phyloP scores from a whole-genome alignment of 257 asterid genomes.

The Gentiana straminea region DNA sequence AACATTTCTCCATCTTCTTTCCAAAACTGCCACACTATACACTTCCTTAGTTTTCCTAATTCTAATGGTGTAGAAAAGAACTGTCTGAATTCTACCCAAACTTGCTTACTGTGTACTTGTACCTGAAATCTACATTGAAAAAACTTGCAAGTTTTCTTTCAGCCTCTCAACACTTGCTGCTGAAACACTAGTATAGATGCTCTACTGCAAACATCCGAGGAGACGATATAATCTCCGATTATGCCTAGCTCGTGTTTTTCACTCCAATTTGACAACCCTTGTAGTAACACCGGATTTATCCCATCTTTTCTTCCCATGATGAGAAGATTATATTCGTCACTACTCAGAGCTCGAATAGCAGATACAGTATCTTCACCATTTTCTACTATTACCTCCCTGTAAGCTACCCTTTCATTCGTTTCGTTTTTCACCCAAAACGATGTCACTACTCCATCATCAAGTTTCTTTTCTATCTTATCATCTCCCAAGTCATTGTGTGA shows the following conservation, averaged over 20 bases:
- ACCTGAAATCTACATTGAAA: constrained; percentile 8
- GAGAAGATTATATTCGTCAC: constrained; percentile 40
- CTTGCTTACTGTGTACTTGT: background rate
- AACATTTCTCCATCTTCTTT: no score
- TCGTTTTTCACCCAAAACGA: constrained; percentile 92
- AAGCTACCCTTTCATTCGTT: constrained; percentile 34
- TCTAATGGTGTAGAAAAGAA: no score
- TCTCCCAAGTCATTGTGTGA: constrained; percentile 42
- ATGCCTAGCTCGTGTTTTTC: constrained; percentile 55
- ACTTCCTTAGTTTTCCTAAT: no score
- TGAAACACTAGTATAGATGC: constrained; percentile 58
- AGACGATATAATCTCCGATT: constrained; percentile 59
- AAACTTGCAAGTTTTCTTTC: constrained; percentile 1
- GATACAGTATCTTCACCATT: constrained; percentile 75
- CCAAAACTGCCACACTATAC: no score
- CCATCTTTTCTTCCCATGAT: constrained; percentile 63
- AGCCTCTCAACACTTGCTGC: constrained; percentile 67
- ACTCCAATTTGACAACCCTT: constrained; percentile 52
- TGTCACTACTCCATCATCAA: constrained; percentile 74
- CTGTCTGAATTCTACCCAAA: no score
- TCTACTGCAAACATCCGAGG: constrained; percentile 37
- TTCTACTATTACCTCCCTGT: constrained; percentile 59
- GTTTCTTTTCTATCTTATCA: constrained; percentile 50
- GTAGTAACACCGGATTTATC: constrained; percentile 49
- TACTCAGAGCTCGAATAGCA: constrained; percentile 46